These are phyloP conservation scores for Lindgomyces ingoldianus DNA, from an alignment of 495 filamentous ascomycete species.

Conservation along the genomic window DNA sequence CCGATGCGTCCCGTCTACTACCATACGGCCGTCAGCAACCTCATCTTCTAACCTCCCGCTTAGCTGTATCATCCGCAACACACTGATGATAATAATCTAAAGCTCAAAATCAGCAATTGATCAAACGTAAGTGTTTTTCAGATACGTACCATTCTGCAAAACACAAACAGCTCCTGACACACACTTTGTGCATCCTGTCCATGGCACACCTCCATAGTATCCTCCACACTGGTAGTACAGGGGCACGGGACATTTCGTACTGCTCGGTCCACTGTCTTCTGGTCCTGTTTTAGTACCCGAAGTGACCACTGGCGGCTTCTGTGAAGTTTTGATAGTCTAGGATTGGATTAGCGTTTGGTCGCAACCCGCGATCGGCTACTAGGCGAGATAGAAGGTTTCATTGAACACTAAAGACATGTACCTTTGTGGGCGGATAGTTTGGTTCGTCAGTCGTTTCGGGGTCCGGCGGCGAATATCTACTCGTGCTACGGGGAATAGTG, in stretches of 20 bases:
- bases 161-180: constrained; percentile 20
- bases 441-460: neutral
- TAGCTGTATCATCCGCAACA: constrained; percentile 22
- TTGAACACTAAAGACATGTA: neutral
- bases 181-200: constrained; percentile 32
- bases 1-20: too few relatives aligned
- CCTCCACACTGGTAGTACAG: constrained; percentile 32
- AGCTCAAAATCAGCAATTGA: neutral
- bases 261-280: constrained; percentile 25
- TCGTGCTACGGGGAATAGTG: constrained; percentile 6
- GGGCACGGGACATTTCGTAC: constrained; percentile 30
- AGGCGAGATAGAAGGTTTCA: neutral
- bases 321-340: constrained; percentile 17
- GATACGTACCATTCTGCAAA: constrained; percentile 28
- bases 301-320: neutral
- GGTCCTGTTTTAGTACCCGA: constrained; percentile 5
- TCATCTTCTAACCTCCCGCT: too few relatives aligned
- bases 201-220: constrained; percentile 13
- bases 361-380: neutral
- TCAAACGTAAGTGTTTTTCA: neutral
- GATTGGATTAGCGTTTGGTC: neutral
- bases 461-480: neutral
- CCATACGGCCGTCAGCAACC: too few relatives aligned
- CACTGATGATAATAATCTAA: constrained; percentile 32
- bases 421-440: constrained; percentile 3